Percentiles rank a stretch among this genome's conserved stretches.
Evolutionary conservation across 2,329 filamentous ascomycete species (phyloP).

Genomic region (Cladophialophora carrionii): DNA sequence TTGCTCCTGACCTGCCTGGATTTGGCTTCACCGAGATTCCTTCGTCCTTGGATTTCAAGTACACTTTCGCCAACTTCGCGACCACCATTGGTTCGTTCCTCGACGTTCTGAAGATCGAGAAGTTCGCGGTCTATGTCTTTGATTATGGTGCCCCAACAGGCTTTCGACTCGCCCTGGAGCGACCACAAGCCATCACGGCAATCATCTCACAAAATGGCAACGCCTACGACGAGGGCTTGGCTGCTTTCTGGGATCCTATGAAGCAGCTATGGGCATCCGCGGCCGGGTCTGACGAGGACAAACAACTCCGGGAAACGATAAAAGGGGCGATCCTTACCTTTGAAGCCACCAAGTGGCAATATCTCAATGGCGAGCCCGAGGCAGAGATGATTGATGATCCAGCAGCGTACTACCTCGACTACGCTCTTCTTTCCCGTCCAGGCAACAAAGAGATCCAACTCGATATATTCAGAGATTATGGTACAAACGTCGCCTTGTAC

Average conservation of each 20-base stretch:
- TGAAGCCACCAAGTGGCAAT: constrained; percentile 45
- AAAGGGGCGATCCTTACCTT: constrained; percentile 44
- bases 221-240: constrained; percentile 61
- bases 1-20: constrained; percentile 64
- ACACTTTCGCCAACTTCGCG: constrained; percentile 60
- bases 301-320: constrained; percentile 46
- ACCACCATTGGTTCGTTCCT: constrained; percentile 56
- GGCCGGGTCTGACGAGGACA: constrained; percentile 36
- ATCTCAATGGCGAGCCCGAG: constrained; percentile 39
- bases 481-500: constrained; percentile 59
- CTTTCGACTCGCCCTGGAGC: constrained; percentile 57
- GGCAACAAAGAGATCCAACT: constrained; percentile 60
- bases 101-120: constrained; percentile 50
- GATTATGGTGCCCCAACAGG: constrained; percentile 65
- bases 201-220: constrained; percentile 66
- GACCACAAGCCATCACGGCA: constrained; percentile 54
- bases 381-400: constrained; percentile 37
- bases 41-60: constrained; percentile 48
- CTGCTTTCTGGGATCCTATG: constrained; percentile 57
- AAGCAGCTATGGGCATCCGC: constrained; percentile 52
- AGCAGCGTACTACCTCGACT: constrained; percentile 55
- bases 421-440: constrained; percentile 55
- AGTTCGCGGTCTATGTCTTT: constrained; percentile 63
- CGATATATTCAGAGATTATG: constrained; percentile 62
- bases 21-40: constrained; percentile 62